Evolutionary conservation across 768 basidiomycete species (phyloP).

Genomic region (Leccinellum luteum): DNA sequence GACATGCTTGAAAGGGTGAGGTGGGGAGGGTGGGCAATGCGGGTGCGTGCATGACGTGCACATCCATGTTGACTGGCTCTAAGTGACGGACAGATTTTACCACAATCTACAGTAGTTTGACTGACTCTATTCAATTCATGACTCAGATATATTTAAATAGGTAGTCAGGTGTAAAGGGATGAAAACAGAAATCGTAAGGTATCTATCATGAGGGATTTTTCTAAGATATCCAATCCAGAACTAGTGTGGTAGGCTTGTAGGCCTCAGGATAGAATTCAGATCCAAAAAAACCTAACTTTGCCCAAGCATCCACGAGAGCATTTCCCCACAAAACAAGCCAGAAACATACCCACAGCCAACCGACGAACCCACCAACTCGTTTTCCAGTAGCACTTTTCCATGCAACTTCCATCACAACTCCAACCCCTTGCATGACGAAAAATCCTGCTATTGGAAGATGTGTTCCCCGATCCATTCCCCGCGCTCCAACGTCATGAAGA

Average conservation of each 20-base stretch:
- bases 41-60: no score
- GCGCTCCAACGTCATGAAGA: constrained; percentile 56
- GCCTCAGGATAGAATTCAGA: constrained; percentile 9
- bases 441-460: constrained; percentile 45
- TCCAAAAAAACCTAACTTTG: constrained; percentile 18
- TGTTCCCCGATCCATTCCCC: constrained; percentile 42
- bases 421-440: constrained; percentile 57
- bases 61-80: no score
- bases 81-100: no score
- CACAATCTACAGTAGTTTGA: no score
- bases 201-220: not conserved
- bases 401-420: constrained; percentile 45
- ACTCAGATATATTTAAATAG: no score
- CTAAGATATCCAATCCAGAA: constrained; percentile 12
- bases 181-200: not conserved
- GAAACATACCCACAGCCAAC: constrained; percentile 49
- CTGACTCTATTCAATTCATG: no score
- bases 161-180: no score
- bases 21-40: no score
- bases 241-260: constrained; percentile 19
- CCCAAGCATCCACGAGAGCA: constrained; percentile 45
- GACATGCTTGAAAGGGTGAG: no score
- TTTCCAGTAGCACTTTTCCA: constrained; percentile 46
- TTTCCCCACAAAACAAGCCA: constrained; percentile 51
- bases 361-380: constrained; percentile 45